A percentile compares a stretch with the other conserved stretches of the same genome.
phyloP scores from a whole-genome alignment of 2,329 filamentous ascomycete species.

The Claviceps africana region DNA sequence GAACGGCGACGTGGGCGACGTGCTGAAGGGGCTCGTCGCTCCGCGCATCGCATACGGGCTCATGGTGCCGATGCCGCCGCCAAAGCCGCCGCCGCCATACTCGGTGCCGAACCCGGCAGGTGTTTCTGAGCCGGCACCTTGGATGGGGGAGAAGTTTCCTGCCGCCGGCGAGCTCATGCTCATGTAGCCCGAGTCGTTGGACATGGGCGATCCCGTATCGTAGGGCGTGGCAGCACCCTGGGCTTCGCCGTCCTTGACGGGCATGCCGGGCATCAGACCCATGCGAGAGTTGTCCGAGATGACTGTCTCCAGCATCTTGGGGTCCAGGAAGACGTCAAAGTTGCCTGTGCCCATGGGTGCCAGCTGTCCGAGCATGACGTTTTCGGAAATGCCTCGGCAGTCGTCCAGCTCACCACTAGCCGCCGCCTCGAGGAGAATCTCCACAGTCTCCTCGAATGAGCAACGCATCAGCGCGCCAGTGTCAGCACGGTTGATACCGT shows the following conservation, averaged over 20 bases:
- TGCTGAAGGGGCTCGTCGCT: conserved; percentile 63
- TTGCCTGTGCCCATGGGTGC: conserved; percentile 95
- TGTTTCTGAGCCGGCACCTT: conserved; percentile 57
- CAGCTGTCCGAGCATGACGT: conserved; percentile 94
- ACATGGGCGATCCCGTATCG: conserved; percentile 71
- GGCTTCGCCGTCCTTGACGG: conserved; percentile 57
- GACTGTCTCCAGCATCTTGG: conserved; percentile 88
- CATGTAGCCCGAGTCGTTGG: conserved; percentile 49
- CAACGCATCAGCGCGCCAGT: conserved; percentile 98
- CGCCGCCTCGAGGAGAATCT: conserved; percentile 92
- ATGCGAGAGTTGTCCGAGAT: conserved; percentile 83
- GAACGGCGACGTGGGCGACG: conserved; percentile 54
- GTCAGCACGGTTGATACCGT: conserved; percentile 96
- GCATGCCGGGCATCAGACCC: conserved; percentile 67
- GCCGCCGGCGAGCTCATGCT: conserved; percentile 48
- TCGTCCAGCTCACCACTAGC: conserved; percentile 92
- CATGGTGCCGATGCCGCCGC: conserved; percentile 26
- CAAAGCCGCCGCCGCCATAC: conserved; percentile 39
- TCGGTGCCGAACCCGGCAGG: conserved; percentile 52
- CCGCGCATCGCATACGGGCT: conserved; percentile 51
- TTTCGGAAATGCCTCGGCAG: conserved; percentile 95
- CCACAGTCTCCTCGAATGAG: conserved; percentile 98
- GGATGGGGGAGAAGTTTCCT: conserved; percentile 64
- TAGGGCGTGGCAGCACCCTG: conserved; percentile 90
- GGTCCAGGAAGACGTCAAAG: conserved; percentile 86